A percentile compares a stretch with the other conserved stretches of the same genome.
Conservation (phyloP, 495 filamentous ascomycete genomes). For the Penicillium angulare region DNA sequence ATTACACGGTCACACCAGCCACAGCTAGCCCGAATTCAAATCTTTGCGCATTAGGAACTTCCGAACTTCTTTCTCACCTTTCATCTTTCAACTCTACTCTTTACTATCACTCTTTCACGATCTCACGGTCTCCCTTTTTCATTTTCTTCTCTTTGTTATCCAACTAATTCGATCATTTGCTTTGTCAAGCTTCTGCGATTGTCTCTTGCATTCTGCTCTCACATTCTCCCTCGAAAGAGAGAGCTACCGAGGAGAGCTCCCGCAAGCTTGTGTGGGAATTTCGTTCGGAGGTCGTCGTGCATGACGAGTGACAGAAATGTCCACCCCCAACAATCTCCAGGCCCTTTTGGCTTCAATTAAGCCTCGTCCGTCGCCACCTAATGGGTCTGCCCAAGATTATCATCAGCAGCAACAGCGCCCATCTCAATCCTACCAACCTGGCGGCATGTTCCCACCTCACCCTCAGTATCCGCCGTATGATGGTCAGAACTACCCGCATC, state of each 20-base stretch:
- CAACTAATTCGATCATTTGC: neutral
- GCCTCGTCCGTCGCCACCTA: slow-evolving; percentile 40
- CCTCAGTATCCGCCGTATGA: slow-evolving; percentile 38
- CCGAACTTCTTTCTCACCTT: neutral
- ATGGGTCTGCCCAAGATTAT: slow-evolving; percentile 24
- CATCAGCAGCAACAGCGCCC: slow-evolving; percentile 18
- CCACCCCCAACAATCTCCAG: slow-evolving; percentile 49
- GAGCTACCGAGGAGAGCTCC: neutral
- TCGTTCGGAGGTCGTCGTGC: slow-evolving; percentile 27
- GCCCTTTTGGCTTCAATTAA: slow-evolving; percentile 48
- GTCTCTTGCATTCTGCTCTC: neutral
- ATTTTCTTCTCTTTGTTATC: neutral
- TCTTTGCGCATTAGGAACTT: no score
- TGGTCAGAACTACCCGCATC: slow-evolving; percentile 36
- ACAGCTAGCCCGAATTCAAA: no score
- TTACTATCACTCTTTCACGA: slow-evolving; percentile 3
- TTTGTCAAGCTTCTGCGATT: neutral
- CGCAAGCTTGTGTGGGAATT: slow-evolving; percentile 3
- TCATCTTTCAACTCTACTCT: neutral
- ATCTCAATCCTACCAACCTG: slow-evolving; percentile 29
- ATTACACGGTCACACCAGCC: no score
- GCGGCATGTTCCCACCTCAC: slow-evolving; percentile 33
- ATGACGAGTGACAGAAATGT: slow-evolving; percentile 51
- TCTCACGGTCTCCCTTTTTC: neutral
- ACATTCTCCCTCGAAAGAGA: neutral